Evolutionary conservation across 1,284 basidiomycete species (phyloP).

Genomic region (Sanghuangporus baumii): DNA sequence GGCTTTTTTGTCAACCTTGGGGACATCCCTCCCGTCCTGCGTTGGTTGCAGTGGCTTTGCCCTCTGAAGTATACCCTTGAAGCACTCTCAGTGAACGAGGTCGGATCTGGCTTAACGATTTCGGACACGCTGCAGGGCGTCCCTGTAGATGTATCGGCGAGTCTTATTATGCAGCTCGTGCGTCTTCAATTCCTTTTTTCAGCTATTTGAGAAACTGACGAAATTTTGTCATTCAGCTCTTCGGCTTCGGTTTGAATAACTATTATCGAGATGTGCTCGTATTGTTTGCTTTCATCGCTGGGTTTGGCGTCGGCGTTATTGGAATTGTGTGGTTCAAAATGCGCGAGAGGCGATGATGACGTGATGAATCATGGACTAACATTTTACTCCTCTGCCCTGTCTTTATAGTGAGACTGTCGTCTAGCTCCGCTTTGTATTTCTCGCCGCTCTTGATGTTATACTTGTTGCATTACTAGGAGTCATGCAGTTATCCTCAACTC

Average conservation of each 20-base stretch:
- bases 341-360: slow-evolving; percentile 56
- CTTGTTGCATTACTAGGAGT: too few relatives aligned
- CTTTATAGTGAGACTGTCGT: background rate
- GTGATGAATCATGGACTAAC: background rate
- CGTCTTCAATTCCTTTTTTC: slow-evolving; percentile 24
- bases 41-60: slow-evolving; percentile 83
- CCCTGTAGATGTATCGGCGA: slow-evolving; percentile 71
- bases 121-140: slow-evolving; percentile 76
- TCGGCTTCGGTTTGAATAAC: slow-evolving; percentile 71
- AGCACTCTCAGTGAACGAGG: slow-evolving; percentile 84
- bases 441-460: too few relatives aligned
- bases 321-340: slow-evolving; percentile 70
- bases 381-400: background rate
- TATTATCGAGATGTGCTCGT: slow-evolving; percentile 86
- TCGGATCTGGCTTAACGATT: slow-evolving; percentile 80
- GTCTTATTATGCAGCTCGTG: slow-evolving; percentile 77
- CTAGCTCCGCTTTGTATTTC: too few relatives aligned
- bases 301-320: slow-evolving; percentile 65
- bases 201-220: background rate
- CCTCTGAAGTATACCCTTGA: slow-evolving; percentile 74
- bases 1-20: slow-evolving; percentile 82
- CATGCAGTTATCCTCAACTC: too few relatives aligned
- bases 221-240: slow-evolving; percentile 43
- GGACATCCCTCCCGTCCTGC: slow-evolving; percentile 74
- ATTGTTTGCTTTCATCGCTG: slow-evolving; percentile 77